Percentiles rank a stretch among this genome's conserved stretches.
Evolutionary conservation across 352 stramenopile species (phyloP).

Genomic region (Albugo candida): DNA sequence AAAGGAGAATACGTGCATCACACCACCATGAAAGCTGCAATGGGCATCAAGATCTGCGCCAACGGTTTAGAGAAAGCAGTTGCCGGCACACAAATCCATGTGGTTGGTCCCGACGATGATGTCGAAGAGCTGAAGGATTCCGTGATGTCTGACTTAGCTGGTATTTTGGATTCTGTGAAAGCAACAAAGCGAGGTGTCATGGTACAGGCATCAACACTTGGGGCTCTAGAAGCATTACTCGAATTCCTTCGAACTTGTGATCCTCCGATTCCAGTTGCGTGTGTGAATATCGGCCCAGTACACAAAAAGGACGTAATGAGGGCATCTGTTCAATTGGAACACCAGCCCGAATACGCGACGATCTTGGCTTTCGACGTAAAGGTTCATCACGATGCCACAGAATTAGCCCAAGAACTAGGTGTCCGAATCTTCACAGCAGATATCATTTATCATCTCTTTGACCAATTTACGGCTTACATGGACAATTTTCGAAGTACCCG

Average conservation of each 20-base stretch:
- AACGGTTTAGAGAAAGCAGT: slow-evolving; percentile 95
- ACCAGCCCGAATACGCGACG: slow-evolving; percentile 92
- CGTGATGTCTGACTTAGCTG: slow-evolving; percentile 91
- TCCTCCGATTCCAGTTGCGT: slow-evolving; percentile 85
- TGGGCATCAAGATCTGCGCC: slow-evolving; percentile 97
- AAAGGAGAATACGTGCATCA: slow-evolving; percentile 92
- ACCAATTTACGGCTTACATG: slow-evolving; percentile 97
- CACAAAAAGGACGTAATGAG: slow-evolving; percentile 98
- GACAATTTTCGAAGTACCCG: slow-evolving; percentile 85
- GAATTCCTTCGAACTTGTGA: slow-evolving; percentile 93
- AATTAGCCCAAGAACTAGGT: slow-evolving; percentile 81
- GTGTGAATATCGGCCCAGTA: slow-evolving; percentile 94
- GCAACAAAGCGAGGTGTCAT: slow-evolving; percentile 93
- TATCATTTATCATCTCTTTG: slow-evolving; percentile 99
- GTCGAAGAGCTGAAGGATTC: slow-evolving; percentile 95
- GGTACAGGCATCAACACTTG: slow-evolving; percentile 97
- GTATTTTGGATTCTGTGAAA: slow-evolving; percentile 90
- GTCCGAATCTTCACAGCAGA: slow-evolving; percentile 99
- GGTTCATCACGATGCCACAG: slow-evolving; percentile 86
- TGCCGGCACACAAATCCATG: slow-evolving; percentile 93
- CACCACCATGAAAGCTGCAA: slow-evolving; percentile 93
- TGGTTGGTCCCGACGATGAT: slow-evolving; percentile 92
- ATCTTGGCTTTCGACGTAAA: slow-evolving; percentile 98
- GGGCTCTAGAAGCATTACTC: slow-evolving; percentile 94
- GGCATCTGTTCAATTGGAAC: slow-evolving; percentile 96